Conservation (phyloP, 345 rosid species). For the Syzygium grande region DNA sequence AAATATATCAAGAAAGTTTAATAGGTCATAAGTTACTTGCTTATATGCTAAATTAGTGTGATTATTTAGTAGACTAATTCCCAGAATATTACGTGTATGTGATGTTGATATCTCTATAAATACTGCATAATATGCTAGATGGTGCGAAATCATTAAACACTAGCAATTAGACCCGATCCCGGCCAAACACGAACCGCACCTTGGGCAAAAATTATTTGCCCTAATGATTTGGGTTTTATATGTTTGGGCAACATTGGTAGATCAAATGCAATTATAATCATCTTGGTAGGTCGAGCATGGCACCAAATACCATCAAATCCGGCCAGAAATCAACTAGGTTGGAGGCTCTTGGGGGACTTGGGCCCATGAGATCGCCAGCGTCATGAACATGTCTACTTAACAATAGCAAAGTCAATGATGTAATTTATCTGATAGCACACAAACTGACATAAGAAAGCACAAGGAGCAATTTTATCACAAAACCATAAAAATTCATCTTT, state of each 20-base stretch:
- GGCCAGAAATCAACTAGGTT: background rate
- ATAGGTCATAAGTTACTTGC: background rate
- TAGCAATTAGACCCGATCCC: background rate
- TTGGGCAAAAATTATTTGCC: background rate
- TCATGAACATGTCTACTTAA: background rate
- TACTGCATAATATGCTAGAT: background rate
- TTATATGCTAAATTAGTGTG: background rate
- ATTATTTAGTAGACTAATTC: background rate
- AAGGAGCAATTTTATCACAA: background rate
- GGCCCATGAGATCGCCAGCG: background rate
- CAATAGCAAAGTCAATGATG: too few relatives aligned
- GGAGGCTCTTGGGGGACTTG: background rate
- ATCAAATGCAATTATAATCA: background rate
- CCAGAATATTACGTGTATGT: background rate
- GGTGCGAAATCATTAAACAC: background rate
- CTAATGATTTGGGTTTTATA: background rate
- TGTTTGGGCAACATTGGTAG: background rate
- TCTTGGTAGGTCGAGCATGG: background rate
- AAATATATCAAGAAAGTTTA: background rate
- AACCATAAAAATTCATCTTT: background rate
- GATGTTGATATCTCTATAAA: background rate
- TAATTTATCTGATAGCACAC: background rate
- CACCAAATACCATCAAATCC: background rate
- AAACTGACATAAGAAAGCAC: background rate
- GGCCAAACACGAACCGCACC: background rate